Evolutionary conservation across 208 protist genomes (phyloP), one percentile per base, ranked within the genome.

Genomic region (Paratrypanosoma confusum): DNA sequence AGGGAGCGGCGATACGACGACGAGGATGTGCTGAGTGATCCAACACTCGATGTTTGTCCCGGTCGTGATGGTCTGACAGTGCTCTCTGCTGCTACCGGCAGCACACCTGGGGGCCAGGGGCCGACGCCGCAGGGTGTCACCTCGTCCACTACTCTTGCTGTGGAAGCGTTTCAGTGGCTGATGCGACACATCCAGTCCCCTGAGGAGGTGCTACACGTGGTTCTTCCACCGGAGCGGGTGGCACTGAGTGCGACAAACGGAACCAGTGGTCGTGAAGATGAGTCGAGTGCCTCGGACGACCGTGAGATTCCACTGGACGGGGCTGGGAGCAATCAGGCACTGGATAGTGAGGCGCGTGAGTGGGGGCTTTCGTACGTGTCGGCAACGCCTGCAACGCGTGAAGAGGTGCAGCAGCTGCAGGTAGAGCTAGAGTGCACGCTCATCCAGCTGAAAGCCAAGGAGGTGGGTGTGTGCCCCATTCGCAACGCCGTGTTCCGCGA

Each of bases 401-500:
- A 71, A 18, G 83, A 89, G 16, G 83, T 93, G 13, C 49, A 66
- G 2, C 42, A 45, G 22, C 57, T 95, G 14, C 93, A 98, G 64
- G 82, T 96, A 29, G 58, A 81, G 29, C 68, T 99, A 14, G 77
- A 95, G 39, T 24, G 73, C 39, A 54, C 71, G 11, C 72, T 99
- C 11, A 66, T 83, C 42, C 53, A 83, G 36, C 77, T 93, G 5
- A 77, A 97, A 35, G 97, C 97, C 7, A 64, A 90, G 10, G 89
- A 97, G 18, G 91, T 53, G 8, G 97, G 97, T 7, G 80, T 99
- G 36, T 99, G 97, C 61, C 83, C 89, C 5, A 92, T 99, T 17
- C 71, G 97, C 8, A 86, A 96, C 32, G 89, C 97, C 56, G 65
- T 99, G 3, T 99, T 99, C 58, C 26, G 73, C 8, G 96, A 99